Base-by-base conservation (phyloP, 495 filamentous ascomycete species). In the Hypomontagnella monticulosa region DNA sequence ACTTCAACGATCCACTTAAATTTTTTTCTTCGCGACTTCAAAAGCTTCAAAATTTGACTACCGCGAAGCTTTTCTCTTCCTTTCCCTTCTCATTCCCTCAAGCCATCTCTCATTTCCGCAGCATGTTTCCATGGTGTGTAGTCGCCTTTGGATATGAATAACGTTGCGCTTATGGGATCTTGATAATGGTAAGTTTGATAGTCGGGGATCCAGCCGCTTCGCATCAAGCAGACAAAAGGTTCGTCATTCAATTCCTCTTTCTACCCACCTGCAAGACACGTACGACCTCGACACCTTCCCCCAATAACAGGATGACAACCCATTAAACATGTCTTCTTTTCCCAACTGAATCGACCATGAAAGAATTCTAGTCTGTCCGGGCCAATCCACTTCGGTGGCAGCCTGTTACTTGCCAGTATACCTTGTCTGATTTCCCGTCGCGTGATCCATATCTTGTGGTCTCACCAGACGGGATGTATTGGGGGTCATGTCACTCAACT, bases 401-500 rank as follows among this genome's bases (percentile, higher is more conserved):
- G 84, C 87, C 89, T 94, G 92, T 86, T 96, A 95, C 93, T 97
- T 93, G 93, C 93, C 93, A 97, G 93, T 96, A 95, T 84, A 86
- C 80, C 76, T 89, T 92, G 91, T 95, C 93, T 97, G 93, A 94
- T 76, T 53, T 61, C 56, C 38, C 54, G 36, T 59, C 54, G 0
- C 27, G 34, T 51, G 49, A 44, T 14, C 33, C 19, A 9, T 30
- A 11, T 49, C 5, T 50, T 4, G 11, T 40, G 42, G 36, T 32
- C 19, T 42, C 48, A 59, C n/a, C 23, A 14, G 48, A 48, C 18
- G 18, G 33, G 49, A 56, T 44, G 36, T 19, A 19, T 33, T 15
- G 59, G 55, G 57, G 54, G 36, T 14, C 19, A 6, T 34, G 23
- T 14, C 37, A n/a, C 16, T n/a, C 6, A 27, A 34, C 46, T 51